Evolutionary conservation across 2,329 filamentous ascomycete genomes (phyloP).

Genomic region (Fusarium guadeloupense): DNA sequence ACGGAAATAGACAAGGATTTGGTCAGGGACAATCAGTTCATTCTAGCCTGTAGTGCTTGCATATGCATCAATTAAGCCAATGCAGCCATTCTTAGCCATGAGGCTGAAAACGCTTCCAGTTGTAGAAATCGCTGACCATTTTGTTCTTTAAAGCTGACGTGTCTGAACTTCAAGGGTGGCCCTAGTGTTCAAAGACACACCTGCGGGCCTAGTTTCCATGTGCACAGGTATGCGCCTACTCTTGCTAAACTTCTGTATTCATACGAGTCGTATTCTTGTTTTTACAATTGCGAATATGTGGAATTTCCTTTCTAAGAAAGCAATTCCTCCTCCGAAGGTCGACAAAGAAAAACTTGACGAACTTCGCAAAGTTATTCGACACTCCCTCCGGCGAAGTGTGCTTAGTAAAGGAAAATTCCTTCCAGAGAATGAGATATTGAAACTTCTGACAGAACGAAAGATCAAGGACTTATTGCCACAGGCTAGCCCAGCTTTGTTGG

Average conservation of each 20-base stretch:
- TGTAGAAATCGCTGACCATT: neutral
- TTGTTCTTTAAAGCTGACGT: neutral
- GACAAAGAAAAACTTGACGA: neutral
- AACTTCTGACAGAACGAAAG: neutral
- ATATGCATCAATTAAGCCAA: conserved; percentile 3
- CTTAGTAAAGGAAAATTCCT: neutral
- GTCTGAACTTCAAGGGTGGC: neutral
- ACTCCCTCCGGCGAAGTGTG: neutral
- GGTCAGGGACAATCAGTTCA: too few relatives aligned
- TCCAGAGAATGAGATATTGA: neutral
- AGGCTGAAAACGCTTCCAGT: neutral
- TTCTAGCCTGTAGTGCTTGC: conserved; percentile 1
- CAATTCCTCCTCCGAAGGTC: neutral
- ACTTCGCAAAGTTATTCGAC: neutral
- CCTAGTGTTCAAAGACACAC: neutral
- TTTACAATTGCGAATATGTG: neutral
- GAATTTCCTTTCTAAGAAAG: neutral
- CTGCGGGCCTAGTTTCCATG: too few relatives aligned
- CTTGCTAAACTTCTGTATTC: neutral
- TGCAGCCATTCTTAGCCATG: neutral
- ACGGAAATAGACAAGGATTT: neutral
- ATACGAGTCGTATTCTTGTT: neutral
- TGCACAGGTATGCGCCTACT: too few relatives aligned
- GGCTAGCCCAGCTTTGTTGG: neutral
- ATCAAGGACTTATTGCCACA: neutral